phyloP scores from a whole-genome alignment of 2,329 filamentous ascomycete genomes.

The Cladophialophora bantiana region DNA sequence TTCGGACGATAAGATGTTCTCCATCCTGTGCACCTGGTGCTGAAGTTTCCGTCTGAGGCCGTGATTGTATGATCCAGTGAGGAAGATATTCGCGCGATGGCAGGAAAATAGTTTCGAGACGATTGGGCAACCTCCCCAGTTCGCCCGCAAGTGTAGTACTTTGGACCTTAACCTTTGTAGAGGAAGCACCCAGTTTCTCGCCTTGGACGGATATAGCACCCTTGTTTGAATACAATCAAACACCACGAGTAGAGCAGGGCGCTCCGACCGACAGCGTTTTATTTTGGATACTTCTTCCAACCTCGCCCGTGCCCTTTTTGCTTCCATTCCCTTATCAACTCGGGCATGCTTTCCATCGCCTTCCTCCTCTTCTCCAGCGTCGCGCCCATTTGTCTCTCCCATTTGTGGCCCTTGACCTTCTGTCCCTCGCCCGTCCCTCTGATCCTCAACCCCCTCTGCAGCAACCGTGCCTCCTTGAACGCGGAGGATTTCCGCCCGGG shows the following conservation, averaged over 20 bases:
- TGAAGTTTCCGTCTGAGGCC: neutral
- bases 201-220: neutral
- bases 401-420: conserved; percentile 91
- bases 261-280: conserved; percentile 57
- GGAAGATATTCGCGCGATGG: neutral
- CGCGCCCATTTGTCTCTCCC: conserved; percentile 84
- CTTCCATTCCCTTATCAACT: conserved; percentile 91
- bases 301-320: conserved; percentile 76
- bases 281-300: conserved; percentile 80
- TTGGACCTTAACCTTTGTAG: neutral
- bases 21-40: neutral
- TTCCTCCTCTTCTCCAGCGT: conserved; percentile 87
- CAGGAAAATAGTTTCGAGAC: neutral
- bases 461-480: conserved; percentile 69
- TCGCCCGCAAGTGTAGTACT: neutral
- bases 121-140: neutral
- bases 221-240: neutral
- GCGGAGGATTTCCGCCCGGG: conserved; percentile 77
- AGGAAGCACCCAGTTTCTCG: neutral
- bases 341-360: conserved; percentile 94
- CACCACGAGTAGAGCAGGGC: neutral
- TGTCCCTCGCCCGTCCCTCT: conserved; percentile 94
- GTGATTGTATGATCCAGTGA: neutral
- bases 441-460: conserved; percentile 81
- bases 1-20: neutral